Evolutionary conservation across 1,284 basidiomycete genomes (phyloP).

Genomic region (Cutaneotrichosporon cyanovorans): DNA sequence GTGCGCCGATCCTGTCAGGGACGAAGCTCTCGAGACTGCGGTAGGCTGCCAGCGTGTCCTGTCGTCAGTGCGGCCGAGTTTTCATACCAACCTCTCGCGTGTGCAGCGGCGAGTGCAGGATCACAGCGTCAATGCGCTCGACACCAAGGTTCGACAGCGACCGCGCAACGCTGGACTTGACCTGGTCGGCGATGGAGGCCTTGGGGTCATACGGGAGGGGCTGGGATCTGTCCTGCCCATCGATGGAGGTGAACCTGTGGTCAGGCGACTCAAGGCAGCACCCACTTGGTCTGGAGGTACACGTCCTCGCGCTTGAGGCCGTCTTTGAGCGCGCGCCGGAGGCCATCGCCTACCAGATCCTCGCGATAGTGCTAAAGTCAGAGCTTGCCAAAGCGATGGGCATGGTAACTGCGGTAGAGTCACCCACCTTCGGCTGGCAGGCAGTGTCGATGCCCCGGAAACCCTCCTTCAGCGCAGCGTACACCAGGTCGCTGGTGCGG

Average conservation of each 20-base stretch:
- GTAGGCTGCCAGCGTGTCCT: constrained; percentile 61
- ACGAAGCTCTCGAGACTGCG: constrained; percentile 55
- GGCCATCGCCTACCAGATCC: constrained; percentile 65
- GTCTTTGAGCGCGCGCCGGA: constrained; percentile 52
- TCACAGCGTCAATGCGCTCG: constrained; percentile 62
- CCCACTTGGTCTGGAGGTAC: constrained; percentile 69
- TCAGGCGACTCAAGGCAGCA: background rate
- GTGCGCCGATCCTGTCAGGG: constrained; percentile 54
- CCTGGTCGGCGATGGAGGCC: constrained; percentile 55
- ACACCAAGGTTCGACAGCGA: constrained; percentile 63
- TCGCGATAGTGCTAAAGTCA: constrained; percentile 48
- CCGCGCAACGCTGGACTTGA: constrained; percentile 55
- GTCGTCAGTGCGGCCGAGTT: background rate
- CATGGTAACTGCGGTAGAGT: background rate
- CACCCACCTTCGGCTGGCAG: constrained; percentile 57
- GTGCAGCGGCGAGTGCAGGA: constrained; percentile 66
- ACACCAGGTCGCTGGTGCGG: constrained; percentile 58
- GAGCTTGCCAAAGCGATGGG: background rate
- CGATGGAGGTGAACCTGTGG: constrained; percentile 60
- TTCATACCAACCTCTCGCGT: constrained; percentile 45
- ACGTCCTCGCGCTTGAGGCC: constrained; percentile 58
- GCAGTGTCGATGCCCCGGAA: constrained; percentile 76
- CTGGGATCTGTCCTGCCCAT: constrained; percentile 60
- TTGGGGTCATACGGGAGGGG: constrained; percentile 63
- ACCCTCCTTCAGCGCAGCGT: constrained; percentile 62